These are phyloP conservation scores for Orbilia blumenaviensis DNA, from an alignment of 2,329 filamentous ascomycete genomes.

Conservation along the genomic window DNA sequence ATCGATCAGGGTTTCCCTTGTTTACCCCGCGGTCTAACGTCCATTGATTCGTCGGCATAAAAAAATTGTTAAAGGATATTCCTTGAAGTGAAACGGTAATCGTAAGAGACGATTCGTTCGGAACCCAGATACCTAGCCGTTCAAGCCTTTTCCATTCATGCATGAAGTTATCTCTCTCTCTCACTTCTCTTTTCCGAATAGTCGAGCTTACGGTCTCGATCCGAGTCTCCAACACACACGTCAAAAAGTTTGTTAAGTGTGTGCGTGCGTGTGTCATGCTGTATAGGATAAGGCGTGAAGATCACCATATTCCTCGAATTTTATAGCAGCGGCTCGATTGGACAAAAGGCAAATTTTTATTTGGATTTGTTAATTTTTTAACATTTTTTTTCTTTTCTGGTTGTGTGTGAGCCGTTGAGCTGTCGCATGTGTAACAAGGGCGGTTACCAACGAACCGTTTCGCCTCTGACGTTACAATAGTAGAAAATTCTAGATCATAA, in stretches of 20 bases:
- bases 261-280: not conserved
- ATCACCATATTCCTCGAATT: not conserved
- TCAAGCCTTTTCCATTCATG: constrained; percentile 38
- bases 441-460: constrained; percentile 1
- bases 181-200: constrained; percentile 20
- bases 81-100: constrained; percentile 54
- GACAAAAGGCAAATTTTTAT: not conserved
- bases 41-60: constrained; percentile 36
- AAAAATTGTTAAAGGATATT: constrained; percentile 28
- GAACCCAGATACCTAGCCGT: constrained; percentile 52
- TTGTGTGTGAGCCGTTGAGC: not conserved
- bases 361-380: too few relatives aligned
- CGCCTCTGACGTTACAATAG: constrained; percentile 5
- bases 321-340: not conserved
- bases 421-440: not conserved
- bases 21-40: constrained; percentile 48
- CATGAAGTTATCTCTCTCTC: constrained; percentile 30
- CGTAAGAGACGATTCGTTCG: constrained; percentile 52
- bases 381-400: not conserved
- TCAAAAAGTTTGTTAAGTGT: not conserved
- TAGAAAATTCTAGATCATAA: constrained; percentile 46
- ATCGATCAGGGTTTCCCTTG: constrained; percentile 43
- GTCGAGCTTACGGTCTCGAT: constrained; percentile 35
- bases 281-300: constrained; percentile 2
- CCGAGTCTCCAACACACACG: constrained; percentile 22